Conservation (phyloP, 176 grass and related monocot genomes). For the Saccharum spontaneum region DNA sequence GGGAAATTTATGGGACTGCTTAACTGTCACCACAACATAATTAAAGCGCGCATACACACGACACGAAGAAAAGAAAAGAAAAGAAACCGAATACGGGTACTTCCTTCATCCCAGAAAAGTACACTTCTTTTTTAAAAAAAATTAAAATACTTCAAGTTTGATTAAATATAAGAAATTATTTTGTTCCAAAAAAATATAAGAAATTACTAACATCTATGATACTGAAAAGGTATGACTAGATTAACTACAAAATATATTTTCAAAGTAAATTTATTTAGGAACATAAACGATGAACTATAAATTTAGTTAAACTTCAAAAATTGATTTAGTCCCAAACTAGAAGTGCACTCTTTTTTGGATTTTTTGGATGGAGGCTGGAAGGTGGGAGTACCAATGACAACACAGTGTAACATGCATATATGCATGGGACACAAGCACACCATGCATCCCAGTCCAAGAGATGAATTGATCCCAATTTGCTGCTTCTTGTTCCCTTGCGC, state of each 20-base stretch:
- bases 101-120: too few species aligned
- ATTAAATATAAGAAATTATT: too few species aligned
- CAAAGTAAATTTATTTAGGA: background rate
- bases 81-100: too few species aligned
- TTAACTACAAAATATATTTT: background rate
- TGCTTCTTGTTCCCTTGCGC: background rate
- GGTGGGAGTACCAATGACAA: background rate
- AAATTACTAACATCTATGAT: background rate
- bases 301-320: too few species aligned
- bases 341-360: background rate
- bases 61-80: background rate
- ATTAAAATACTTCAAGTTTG: too few species aligned
- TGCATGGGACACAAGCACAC: background rate
- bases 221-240: background rate
- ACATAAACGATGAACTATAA: background rate
- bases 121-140: too few species aligned
- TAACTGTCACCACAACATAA: slow-evolving; percentile 7
- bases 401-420: background rate
- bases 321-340: background rate
- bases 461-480: background rate
- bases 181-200: background rate
- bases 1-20: background rate
- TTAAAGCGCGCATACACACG: background rate
- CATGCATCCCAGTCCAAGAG: background rate
- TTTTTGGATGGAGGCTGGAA: background rate